phyloP scores from a whole-genome alignment of 2,329 filamentous ascomycete species.

The Septoria petroselini region DNA sequence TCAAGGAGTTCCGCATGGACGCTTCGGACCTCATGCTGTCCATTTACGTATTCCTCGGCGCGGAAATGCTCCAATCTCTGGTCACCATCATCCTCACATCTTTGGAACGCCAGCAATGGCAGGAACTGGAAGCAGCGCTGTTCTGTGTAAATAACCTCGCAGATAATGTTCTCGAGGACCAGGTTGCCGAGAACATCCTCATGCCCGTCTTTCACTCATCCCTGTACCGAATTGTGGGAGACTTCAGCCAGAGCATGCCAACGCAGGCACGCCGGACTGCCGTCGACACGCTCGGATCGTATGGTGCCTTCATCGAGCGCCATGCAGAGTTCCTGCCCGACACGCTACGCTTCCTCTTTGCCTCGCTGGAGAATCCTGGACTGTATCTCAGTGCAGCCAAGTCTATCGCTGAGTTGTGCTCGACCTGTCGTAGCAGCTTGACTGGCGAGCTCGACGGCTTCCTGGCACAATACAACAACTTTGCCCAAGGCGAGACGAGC shows the following conservation, averaged over 20 bases:
- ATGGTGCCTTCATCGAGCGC: conserved; percentile 72
- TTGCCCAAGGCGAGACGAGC: conserved; percentile 58
- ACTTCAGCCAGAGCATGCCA: conserved; percentile 51
- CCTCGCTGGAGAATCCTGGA: conserved; percentile 56
- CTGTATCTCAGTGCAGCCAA: conserved; percentile 68
- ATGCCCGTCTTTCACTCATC: conserved; percentile 62
- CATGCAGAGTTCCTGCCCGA: conserved; percentile 65
- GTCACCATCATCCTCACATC: conserved; percentile 45
- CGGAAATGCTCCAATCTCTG: conserved; percentile 47
- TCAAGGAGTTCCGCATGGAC: conserved; percentile 67
- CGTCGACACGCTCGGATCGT: conserved; percentile 67
- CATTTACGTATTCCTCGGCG: conserved; percentile 57
- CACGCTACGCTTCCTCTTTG: conserved; percentile 72
- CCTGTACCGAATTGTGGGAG: conserved; percentile 52
- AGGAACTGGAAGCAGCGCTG: conserved; percentile 52
- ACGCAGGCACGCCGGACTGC: conserved; percentile 64
- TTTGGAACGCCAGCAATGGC: conserved; percentile 46
- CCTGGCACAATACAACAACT: conserved; percentile 66
- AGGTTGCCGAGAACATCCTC: conserved; percentile 58
- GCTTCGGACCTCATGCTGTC: conserved; percentile 75
- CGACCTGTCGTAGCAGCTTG: conserved; percentile 68
- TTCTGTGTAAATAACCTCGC: conserved; percentile 65
- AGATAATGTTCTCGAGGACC: conserved; percentile 61
- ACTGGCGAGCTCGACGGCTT: conserved; percentile 66
- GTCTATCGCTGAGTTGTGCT: conserved; percentile 71